A percentile compares a stretch with the other conserved stretches of the same genome.
These are phyloP conservation scores for Delonix regia DNA, from an alignment of 306 rosid genomes.

Conservation along the genomic window DNA sequence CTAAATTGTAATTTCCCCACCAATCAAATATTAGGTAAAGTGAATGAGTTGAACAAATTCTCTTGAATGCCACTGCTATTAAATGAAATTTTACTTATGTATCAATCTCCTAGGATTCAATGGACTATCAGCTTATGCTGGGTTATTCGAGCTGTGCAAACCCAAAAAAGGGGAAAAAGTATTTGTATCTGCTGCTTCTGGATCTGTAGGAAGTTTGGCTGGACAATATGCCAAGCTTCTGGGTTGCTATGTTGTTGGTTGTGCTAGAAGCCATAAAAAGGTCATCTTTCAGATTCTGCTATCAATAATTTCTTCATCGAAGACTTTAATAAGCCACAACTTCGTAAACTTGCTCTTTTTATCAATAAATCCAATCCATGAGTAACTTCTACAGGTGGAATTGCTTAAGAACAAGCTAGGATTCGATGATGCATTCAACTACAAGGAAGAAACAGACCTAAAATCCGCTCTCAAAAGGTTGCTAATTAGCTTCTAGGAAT, in stretches of 20 bases:
- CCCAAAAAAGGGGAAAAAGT: constrained; percentile 72
- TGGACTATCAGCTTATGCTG: constrained; percentile 78
- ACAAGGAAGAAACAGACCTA: constrained; percentile 69
- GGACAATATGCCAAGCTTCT: constrained; percentile 74
- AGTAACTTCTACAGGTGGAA: constrained; percentile 45
- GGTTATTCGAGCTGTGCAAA: constrained; percentile 63
- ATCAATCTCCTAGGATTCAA: constrained; percentile 44
- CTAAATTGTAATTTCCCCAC: no score
- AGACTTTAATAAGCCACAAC: no score
- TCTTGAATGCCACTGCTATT: neutral
- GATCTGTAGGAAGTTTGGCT: constrained; percentile 68
- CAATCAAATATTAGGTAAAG: neutral
- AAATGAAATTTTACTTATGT: neutral
- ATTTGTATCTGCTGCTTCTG: constrained; percentile 78
- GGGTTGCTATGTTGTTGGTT: constrained; percentile 89
- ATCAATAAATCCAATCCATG: neutral
- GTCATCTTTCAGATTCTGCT: constrained; percentile 29
- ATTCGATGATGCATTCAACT: constrained; percentile 84
- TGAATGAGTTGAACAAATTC: neutral
- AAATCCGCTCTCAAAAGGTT: constrained; percentile 65
- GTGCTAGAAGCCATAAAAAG: constrained; percentile 69
- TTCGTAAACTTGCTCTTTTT: neutral
- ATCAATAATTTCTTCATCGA: no score
- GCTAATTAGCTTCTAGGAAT: neutral
- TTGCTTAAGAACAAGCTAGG: constrained; percentile 69